These are phyloP conservation scores for Coemansia sp. DNA, from an alignment of 192 early-diverging fungal species.

Conservation along the genomic window DNA sequence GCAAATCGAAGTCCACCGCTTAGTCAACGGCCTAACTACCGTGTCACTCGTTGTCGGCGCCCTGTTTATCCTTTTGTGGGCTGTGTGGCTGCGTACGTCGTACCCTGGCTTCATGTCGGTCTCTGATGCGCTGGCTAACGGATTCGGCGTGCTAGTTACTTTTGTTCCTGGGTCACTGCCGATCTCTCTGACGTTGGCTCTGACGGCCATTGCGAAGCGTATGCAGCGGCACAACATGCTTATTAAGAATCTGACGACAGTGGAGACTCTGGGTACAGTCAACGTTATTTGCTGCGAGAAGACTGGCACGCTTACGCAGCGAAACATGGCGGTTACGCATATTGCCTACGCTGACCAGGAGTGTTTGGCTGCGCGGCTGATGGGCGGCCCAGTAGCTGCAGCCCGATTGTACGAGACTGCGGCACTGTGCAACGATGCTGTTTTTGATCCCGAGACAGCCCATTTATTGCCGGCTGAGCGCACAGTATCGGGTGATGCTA, in stretches of 20 bases:
- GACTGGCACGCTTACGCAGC: slow-evolving; percentile 87
- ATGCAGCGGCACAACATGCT: slow-evolving; percentile 72
- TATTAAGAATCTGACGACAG: slow-evolving; percentile 77
- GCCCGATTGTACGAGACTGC: slow-evolving; percentile 48
- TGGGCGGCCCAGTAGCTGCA: slow-evolving; percentile 3
- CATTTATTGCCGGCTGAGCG: slow-evolving; percentile 59
- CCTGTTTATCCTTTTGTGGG: slow-evolving; percentile 56
- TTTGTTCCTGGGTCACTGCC: slow-evolving; percentile 85
- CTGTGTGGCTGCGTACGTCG: slow-evolving; percentile 57
- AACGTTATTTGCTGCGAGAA: slow-evolving; percentile 80
- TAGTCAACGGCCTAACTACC: slow-evolving; percentile 68
- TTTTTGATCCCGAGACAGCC: slow-evolving; percentile 56
- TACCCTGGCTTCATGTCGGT: slow-evolving; percentile 60
- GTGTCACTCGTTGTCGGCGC: slow-evolving; percentile 54
- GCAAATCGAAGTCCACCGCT: slow-evolving; percentile 69
- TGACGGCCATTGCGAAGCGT: slow-evolving; percentile 73
- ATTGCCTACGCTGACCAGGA: slow-evolving; percentile 25
- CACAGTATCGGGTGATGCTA: slow-evolving; percentile 75
- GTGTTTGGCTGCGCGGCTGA: slow-evolving; percentile 18
- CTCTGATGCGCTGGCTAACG: slow-evolving; percentile 53
- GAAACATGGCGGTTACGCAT: slow-evolving; percentile 64
- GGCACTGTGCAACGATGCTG: slow-evolving; percentile 67
- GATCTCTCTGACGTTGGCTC: slow-evolving; percentile 70
- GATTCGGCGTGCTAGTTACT: slow-evolving; percentile 69
- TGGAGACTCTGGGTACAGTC: slow-evolving; percentile 87